Evolutionary conservation across 805 yeast genomes (phyloP), one percentile per base, ranked within the genome.

Genomic region (Cyberlindnera subsufficiens): DNA sequence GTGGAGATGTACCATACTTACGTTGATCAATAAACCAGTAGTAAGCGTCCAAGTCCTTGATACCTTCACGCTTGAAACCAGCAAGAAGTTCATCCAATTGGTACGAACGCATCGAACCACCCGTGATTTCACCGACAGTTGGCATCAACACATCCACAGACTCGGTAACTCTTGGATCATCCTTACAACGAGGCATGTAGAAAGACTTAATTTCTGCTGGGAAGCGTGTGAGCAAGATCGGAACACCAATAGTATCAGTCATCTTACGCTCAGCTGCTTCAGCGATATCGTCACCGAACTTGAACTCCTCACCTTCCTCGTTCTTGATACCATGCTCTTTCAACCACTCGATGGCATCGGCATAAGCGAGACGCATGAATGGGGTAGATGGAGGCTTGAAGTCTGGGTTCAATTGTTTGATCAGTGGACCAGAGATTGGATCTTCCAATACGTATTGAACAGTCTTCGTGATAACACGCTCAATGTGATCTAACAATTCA

Each of bases 221-320:
- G 91, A 93, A 93, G 59, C 90, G 78, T 43, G 80, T 91, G 65
- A 93, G 80, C 55, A 93, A 75, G 55, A 93, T 90, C 52, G 99
- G 99, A 51, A 77, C 85, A 61, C 90, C 90, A 65, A 93, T 84
- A 46, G 86, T 77, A 65, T 93, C 99, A 30, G 96, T 88, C 99
- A 93, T 93, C 68, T 83, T 86, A 66, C 99, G 86, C 77, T 93
- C 99, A 46, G 97, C 99, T 43, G 99, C 99, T 72, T 93, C 99
- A 47, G 98, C 97, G 52, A 93, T 93, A 66, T 93, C 99, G 63
- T 93, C 99, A 66, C 99, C 99, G 55, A 93, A 93, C 68, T 84
- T 78, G 82, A 91, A 93, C 54, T 73, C 70, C 63, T 88, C 85
- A 50, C 93, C 97, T 11, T 91, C 96, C 72, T 93, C 99, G 77